Conservation (phyloP, 352 stramenopile species). For the Globisporangium nodosum region DNA sequence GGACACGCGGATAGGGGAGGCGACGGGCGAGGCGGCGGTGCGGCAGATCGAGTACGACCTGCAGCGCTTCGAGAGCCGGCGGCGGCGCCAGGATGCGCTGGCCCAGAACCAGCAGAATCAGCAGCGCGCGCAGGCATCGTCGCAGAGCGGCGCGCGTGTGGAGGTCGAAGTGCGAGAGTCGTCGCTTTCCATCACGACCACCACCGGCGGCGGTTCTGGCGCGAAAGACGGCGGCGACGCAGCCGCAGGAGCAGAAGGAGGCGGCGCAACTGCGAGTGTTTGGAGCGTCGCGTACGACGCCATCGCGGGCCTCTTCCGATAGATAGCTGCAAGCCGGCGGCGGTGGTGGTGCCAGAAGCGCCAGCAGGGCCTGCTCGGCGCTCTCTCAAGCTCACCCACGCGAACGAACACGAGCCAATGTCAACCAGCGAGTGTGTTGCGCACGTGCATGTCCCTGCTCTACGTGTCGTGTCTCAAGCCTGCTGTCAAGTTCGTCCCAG, state of each 20-base stretch:
- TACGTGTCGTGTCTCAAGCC: too few species aligned
- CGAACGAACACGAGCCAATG: too few species aligned
- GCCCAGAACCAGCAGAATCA: slow-evolving; percentile 13
- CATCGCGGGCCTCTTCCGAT: slow-evolving; percentile 36
- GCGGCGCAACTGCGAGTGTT: slow-evolving; percentile 5
- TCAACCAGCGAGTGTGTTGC: too few species aligned
- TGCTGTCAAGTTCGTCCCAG: too few species aligned
- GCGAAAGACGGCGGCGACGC: slow-evolving; percentile 16
- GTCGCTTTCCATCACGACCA: slow-evolving; percentile 10
- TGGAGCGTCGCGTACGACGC: slow-evolving; percentile 19
- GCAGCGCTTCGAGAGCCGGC: slow-evolving; percentile 12
- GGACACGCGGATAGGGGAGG: slow-evolving; percentile 10
- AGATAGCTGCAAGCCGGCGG: too few species aligned
- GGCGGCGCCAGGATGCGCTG: slow-evolving; percentile 1
- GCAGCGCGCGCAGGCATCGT: neutral
- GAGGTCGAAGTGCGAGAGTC: slow-evolving; percentile 26
- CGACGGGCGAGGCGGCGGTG: slow-evolving; percentile 8
- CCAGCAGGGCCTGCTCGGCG: too few species aligned
- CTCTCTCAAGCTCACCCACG: too few species aligned
- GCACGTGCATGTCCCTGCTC: neutral
- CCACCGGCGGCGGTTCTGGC: neutral
- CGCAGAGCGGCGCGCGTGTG: slow-evolving; percentile 20
- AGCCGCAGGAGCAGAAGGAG: too few species aligned
- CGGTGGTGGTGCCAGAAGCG: too few species aligned
- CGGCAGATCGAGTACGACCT: slow-evolving; percentile 7